A percentile compares a stretch with the other conserved stretches of the same genome.
These are phyloP conservation scores for Flaveria brownii DNA, from an alignment of 129 eudicot genomes.

Conservation along the genomic window DNA sequence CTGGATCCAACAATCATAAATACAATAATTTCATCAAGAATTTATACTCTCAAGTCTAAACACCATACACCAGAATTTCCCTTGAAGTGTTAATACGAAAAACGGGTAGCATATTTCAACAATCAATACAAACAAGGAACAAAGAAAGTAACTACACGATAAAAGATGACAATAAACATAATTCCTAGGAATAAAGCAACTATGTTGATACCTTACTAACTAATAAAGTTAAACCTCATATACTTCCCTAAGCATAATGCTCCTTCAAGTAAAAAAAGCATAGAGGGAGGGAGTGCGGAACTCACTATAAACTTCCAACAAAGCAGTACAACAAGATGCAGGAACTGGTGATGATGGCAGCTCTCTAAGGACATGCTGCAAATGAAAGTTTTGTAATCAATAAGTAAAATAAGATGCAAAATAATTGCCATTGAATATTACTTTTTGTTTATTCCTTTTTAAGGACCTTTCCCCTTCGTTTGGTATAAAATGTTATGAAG, in stretches of 20 bases:
- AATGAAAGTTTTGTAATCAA: conserved; percentile 19
- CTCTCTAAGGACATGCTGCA: conserved; percentile 98
- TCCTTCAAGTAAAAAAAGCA: not conserved
- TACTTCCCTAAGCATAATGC: not conserved
- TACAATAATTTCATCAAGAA: not conserved
- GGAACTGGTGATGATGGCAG: conserved; percentile 99
- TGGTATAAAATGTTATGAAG: not conserved
- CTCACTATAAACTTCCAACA: conserved; percentile 95
- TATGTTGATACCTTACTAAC: not conserved
- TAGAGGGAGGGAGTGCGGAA: not conserved
- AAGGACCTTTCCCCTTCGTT: not conserved
- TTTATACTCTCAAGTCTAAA: not conserved
- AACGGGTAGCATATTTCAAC: not conserved
- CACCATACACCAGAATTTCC: not conserved
- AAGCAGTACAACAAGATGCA: conserved; percentile 94
- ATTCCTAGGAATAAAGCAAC: not conserved
- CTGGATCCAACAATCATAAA: not conserved
- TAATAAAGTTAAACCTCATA: not conserved
- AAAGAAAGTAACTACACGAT: not conserved
- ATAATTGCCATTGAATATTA: not conserved
- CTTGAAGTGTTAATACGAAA: not conserved
- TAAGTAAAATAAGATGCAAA: conserved; percentile 6
- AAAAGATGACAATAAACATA: not conserved
- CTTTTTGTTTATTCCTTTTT: not conserved
- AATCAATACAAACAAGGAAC: not conserved